Percentiles rank a stretch among this genome's conserved stretches.
These are phyloP conservation scores for Salvia sclarea DNA, from an alignment of 305 asterid genomes.

Conservation along the genomic window DNA sequence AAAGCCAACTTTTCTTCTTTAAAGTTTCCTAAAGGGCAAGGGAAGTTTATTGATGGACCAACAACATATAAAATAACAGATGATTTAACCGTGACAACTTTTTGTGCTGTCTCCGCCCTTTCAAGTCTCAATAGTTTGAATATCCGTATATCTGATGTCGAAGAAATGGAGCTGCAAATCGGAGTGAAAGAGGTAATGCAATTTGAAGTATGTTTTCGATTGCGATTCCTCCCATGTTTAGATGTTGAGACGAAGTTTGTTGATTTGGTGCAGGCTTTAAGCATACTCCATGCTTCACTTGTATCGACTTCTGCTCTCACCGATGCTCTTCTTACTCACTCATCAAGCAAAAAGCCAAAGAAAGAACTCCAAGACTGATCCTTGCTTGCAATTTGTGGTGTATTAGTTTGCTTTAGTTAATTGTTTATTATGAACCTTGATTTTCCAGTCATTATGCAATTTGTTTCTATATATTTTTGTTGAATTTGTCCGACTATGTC, in stretches of 20 bases:
- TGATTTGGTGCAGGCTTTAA: background rate
- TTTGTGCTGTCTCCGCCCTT: background rate
- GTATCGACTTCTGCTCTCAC: no score
- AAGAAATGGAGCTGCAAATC: conserved; percentile 11
- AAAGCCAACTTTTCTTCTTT: background rate
- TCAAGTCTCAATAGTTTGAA: background rate
- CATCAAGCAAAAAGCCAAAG: no score
- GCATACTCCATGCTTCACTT: no score
- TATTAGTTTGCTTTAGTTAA: no score
- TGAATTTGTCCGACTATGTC: no score
- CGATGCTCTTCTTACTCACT: no score
- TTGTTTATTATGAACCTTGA: no score
- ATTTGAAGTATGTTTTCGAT: no score
- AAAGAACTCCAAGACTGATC: no score
- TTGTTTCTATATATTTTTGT: no score
- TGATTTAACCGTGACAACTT: conserved; percentile 15
- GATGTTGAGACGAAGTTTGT: background rate
- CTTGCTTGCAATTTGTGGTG: no score
- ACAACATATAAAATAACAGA: conserved; percentile 14
- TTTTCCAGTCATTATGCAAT: no score
- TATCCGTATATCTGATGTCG: conserved; percentile 11
- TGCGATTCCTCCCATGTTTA: background rate
- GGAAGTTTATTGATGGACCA: background rate
- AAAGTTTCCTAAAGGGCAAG: conserved; percentile 20
- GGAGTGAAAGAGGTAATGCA: conserved; percentile 22